phyloP scores from a whole-genome alignment of 108 stramenopile genomes.

The Nannochloropsis granulata region DNA sequence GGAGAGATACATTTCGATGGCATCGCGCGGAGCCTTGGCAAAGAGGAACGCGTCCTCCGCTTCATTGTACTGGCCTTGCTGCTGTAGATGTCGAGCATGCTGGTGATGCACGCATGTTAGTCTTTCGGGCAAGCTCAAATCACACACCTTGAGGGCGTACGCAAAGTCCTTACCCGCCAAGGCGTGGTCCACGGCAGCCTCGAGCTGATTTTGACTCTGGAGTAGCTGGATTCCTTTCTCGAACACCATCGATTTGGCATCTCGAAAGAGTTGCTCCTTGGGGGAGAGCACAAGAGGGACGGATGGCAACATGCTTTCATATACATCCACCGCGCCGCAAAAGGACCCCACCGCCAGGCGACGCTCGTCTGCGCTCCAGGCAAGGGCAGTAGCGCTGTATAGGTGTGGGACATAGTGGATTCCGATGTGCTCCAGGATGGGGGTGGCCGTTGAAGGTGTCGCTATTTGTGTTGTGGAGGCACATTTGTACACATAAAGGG shows the following conservation, averaged over 20 bases:
- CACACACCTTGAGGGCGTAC: constrained; percentile 43
- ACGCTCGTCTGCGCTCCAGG: constrained; percentile 46
- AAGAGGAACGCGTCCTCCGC: constrained; percentile 48
- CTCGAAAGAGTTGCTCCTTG: background rate
- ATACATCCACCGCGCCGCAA: constrained; percentile 45
- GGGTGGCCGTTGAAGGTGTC: background rate
- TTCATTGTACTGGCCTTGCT: constrained; percentile 44
- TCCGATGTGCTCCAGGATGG: background rate
- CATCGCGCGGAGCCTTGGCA: constrained; percentile 48
- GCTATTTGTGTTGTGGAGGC: background rate
- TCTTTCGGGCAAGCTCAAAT: constrained; percentile 15
- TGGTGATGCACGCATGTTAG: constrained; percentile 41
- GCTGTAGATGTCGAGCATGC: constrained; percentile 44
- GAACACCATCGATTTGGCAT: background rate
- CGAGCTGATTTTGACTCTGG: constrained; percentile 31
- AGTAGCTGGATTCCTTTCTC: background rate
- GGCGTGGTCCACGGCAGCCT: constrained; percentile 47
- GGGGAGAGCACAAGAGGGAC: background rate
- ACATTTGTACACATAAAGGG: constrained; percentile 29
- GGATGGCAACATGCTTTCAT: constrained; percentile 35
- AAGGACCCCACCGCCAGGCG: constrained; percentile 42
- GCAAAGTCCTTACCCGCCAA: constrained; percentile 40
- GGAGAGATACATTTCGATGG: constrained; percentile 54
- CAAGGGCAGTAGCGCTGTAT: constrained; percentile 47
- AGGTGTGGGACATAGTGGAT: constrained; percentile 19